Percentiles rank a stretch among this genome's conserved stretches.
Conservation (phyloP, 192 early-diverging fungal genomes). For the Umbelopsis isabellina region DNA sequence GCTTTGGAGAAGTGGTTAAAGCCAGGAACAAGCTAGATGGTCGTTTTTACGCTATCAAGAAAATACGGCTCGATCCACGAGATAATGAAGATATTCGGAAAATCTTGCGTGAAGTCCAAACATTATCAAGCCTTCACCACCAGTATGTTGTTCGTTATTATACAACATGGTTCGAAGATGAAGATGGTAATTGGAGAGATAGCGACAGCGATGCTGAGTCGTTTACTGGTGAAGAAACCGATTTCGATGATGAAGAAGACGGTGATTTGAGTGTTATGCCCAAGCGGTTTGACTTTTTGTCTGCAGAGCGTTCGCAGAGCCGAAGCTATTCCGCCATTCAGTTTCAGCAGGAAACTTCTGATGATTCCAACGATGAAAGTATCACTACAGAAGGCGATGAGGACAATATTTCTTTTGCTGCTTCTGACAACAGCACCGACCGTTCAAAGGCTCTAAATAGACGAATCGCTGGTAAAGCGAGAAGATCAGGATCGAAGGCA, state of each 20-base stretch:
- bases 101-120: constrained; percentile 89
- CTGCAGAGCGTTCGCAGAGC: constrained; percentile 37
- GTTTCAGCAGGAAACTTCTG: constrained; percentile 29
- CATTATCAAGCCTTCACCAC: constrained; percentile 86
- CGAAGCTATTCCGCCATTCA: constrained; percentile 39
- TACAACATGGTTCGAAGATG: constrained; percentile 87
- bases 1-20: constrained; percentile 96
- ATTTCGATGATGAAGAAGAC: constrained; percentile 40
- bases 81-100: constrained; percentile 79
- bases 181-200: constrained; percentile 40
- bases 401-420: constrained; percentile 36
- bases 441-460: neutral
- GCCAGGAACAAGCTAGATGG: constrained; percentile 84
- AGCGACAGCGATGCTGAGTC: constrained; percentile 41
- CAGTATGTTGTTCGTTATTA: constrained; percentile 90
- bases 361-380: constrained; percentile 51
- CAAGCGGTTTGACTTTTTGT: constrained; percentile 52
- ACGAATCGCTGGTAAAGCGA: neutral
- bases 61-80: constrained; percentile 80
- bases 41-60: constrained; percentile 90
- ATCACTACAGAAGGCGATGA: constrained; percentile 35
- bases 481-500: constrained; percentile 13
- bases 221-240: constrained; percentile 34
- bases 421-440: constrained; percentile 20
- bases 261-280: constrained; percentile 36